These are phyloP conservation scores for Boletus sp. DNA, from an alignment of 768 basidiomycete genomes.

Conservation along the genomic window DNA sequence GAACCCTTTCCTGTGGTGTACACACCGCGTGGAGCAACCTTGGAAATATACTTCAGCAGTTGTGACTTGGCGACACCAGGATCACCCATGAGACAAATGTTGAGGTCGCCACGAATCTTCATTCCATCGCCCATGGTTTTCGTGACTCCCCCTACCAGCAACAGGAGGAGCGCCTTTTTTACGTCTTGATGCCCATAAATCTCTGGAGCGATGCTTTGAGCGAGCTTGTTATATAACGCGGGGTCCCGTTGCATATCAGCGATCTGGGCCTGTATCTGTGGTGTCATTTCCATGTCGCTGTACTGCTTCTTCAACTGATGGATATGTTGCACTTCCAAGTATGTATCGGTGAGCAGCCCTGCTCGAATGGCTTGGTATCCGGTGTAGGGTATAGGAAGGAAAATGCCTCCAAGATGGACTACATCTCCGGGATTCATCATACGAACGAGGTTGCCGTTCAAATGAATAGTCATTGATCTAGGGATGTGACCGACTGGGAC, in stretches of 20 bases:
- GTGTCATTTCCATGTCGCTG: slow-evolving; percentile 88
- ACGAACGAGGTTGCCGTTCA: slow-evolving; percentile 87
- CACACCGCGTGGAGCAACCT: slow-evolving; percentile 95
- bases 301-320: slow-evolving; percentile 98
- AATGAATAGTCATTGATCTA: slow-evolving; percentile 95
- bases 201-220: slow-evolving; percentile 95
- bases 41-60: slow-evolving; percentile 95
- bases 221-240: slow-evolving; percentile 82
- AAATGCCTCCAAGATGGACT: slow-evolving; percentile 93
- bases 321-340: slow-evolving; percentile 88
- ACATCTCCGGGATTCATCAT: slow-evolving; percentile 95
- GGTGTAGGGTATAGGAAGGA: slow-evolving; percentile 96
- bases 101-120: slow-evolving; percentile 98
- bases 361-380: slow-evolving; percentile 97
- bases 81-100: slow-evolving; percentile 98
- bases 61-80: slow-evolving; percentile 99
- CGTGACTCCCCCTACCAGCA: slow-evolving; percentile 94
- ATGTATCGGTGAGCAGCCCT: slow-evolving; percentile 95
- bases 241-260: slow-evolving; percentile 69
- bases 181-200: slow-evolving; percentile 98
- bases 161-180: slow-evolving; percentile 89
- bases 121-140: slow-evolving; percentile 96
- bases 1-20: slow-evolving; percentile 99
- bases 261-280: slow-evolving; percentile 73
- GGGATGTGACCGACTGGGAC: slow-evolving; percentile 99